Percentiles rank a stretch among this genome's conserved stretches.
These are phyloP conservation scores for Myriosclerotinia curreyana DNA, from an alignment of 2,329 filamentous ascomycete species.

Conservation along the genomic window DNA sequence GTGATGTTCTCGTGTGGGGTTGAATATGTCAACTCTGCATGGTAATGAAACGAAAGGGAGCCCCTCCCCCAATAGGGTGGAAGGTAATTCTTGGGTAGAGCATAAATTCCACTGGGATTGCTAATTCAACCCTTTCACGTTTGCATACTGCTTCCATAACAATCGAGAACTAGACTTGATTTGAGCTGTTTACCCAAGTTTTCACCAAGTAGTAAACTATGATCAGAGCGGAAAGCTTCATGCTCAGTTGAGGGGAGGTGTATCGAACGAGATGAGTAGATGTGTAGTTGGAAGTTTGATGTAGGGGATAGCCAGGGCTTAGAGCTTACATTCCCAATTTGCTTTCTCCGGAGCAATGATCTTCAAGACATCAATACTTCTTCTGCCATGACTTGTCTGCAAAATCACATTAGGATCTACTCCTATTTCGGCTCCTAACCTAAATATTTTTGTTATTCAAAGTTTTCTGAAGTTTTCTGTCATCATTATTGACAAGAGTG, in stretches of 20 bases:
- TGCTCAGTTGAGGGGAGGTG: neutral
- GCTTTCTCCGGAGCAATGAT: constrained; percentile 80
- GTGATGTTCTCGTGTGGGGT: neutral
- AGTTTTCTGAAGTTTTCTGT: no score
- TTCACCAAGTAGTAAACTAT: neutral
- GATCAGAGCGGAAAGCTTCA: neutral
- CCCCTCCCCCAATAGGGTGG: accelerated
- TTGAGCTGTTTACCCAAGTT: neutral
- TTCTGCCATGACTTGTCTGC: constrained; percentile 83
- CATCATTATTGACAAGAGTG: neutral
- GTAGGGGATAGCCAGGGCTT: constrained; percentile 31
- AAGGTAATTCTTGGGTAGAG: neutral
- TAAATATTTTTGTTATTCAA: constrained; percentile 38
- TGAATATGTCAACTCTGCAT: neutral
- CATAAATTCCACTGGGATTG: neutral
- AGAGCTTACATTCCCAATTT: constrained; percentile 79
- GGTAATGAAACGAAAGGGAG: neutral
- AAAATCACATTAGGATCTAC: constrained; percentile 83
- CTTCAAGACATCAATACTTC: constrained; percentile 81
- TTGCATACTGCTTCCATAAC: neutral
- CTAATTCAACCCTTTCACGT: neutral
- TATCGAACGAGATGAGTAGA: neutral
- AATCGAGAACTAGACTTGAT: neutral
- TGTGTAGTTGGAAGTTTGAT: neutral
- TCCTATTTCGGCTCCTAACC: constrained; percentile 78